Conservation (phyloP, 1,284 basidiomycete genomes). For the Apiotrichum montevideense region DNA sequence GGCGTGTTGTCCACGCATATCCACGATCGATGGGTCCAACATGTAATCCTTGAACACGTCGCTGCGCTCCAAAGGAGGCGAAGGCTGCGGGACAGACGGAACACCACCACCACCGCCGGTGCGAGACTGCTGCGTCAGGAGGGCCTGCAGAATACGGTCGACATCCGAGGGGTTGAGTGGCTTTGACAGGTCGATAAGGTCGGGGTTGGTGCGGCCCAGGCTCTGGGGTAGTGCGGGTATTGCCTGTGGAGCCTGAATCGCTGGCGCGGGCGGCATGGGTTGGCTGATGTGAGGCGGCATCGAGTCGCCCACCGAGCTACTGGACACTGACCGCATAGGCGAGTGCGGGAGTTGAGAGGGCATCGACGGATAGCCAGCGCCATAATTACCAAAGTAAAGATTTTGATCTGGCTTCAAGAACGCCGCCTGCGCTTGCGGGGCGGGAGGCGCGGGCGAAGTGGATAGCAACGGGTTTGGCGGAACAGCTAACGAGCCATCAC, state of each 20-base stretch:
- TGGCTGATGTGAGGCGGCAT: no score
- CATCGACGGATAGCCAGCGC: neutral
- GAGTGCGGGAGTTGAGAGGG: neutral
- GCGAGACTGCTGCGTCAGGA: constrained; percentile 28
- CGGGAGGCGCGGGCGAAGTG: neutral
- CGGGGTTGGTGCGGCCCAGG: constrained; percentile 13
- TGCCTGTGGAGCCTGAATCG: no score
- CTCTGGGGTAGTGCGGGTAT: no score
- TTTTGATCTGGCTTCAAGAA: neutral
- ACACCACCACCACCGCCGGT: neutral
- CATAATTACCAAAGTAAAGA: neutral
- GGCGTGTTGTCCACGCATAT: neutral
- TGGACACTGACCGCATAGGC: no score
- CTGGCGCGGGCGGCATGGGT: no score
- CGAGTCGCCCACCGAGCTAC: no score
- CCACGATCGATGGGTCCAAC: neutral
- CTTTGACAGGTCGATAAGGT: constrained; percentile 43
- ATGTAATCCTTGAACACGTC: neutral
- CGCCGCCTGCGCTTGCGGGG: neutral
- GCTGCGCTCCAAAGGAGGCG: neutral
- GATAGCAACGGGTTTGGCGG: neutral
- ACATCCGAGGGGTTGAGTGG: constrained; percentile 38
- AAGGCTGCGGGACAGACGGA: neutral
- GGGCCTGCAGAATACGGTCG: constrained; percentile 35
- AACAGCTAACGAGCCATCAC: neutral